Evolutionary conservation across 169 alveolate species (phyloP).

Genomic region (Perkinsus olseni): DNA sequence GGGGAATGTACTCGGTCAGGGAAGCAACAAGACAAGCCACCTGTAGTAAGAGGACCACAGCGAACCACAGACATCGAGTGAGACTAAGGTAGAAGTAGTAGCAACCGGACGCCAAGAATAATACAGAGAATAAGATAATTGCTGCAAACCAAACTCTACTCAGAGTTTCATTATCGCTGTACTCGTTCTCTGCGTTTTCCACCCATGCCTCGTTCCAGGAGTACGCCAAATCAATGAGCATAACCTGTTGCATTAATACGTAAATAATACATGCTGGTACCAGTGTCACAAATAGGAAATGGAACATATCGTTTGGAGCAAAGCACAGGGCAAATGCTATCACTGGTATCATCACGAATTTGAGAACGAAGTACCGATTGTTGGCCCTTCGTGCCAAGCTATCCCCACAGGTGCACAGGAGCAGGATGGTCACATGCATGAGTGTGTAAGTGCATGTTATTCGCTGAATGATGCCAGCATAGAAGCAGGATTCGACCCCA

Average conservation of each 20-base stretch:
- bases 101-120: background rate
- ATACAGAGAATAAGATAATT: background rate
- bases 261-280: background rate
- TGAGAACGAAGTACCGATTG: background rate
- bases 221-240: background rate
- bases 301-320: background rate
- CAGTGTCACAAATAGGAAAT: background rate
- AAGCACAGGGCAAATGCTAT: background rate
- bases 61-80: background rate
- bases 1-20: background rate
- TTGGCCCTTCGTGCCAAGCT: background rate
- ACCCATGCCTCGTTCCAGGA: background rate
- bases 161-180: background rate
- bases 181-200: background rate
- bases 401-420: background rate
- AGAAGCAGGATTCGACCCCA: background rate
- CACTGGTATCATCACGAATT: background rate
- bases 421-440: background rate
- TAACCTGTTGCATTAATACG: background rate
- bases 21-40: background rate
- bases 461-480: background rate
- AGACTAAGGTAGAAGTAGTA: background rate
- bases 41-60: background rate
- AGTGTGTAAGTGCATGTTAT: background rate
- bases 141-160: background rate